Base-by-base conservation (phyloP, 2,329 filamentous ascomycete genomes). In the Sphaerostilbella broomeana region DNA sequence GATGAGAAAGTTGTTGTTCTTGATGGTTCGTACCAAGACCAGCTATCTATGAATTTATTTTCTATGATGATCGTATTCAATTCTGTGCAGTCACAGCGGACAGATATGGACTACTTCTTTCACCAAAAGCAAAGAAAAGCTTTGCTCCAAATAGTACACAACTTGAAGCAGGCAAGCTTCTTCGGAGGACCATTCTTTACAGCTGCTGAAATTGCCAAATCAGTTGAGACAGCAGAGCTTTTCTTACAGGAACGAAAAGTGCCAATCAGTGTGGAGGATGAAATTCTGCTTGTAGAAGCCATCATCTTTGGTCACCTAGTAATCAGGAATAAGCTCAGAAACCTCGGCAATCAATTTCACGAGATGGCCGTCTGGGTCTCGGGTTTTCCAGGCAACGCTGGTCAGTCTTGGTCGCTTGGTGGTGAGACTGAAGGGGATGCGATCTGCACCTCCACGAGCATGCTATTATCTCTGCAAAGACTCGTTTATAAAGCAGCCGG, bases 61-160 rank as follows among this genome's bases (percentile, higher is more conserved):
- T 76, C 86, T 1, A 84, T 92, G 62, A 79, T 86, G 55, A 77
- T 95, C 32, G 81, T 85, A 2, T 81, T 86, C 48, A 97, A 97
- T 55, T 80, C 87, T 0, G 79, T 97, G 1, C 89, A 89, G 17
- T 95, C 88, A 5, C 86, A 95, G 54, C 72, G 89, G 9, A 79
- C 75, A 0, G 90, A 90, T 51, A 69, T 76, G 40, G 89, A 95
- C 56, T 95, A 95, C 55, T 82, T 97, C 47, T 95, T 95, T 51
- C 84, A 95, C 51, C 74, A 77, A 1, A 78, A 73, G 10, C 89
- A 89, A 51, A 67, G 75, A 20, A 81, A 79, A 46, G 71, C 73
- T 26, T 65, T 94, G 10, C 64, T 80, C 18, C 69, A 77, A 38
- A 66, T 94, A 2, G 81, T 94, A 4, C 73, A 72, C 40, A 95